These are phyloP conservation scores for Lasiodiplodia sp. DNA, from an alignment of 2,329 filamentous ascomycete genomes.

Conservation along the genomic window DNA sequence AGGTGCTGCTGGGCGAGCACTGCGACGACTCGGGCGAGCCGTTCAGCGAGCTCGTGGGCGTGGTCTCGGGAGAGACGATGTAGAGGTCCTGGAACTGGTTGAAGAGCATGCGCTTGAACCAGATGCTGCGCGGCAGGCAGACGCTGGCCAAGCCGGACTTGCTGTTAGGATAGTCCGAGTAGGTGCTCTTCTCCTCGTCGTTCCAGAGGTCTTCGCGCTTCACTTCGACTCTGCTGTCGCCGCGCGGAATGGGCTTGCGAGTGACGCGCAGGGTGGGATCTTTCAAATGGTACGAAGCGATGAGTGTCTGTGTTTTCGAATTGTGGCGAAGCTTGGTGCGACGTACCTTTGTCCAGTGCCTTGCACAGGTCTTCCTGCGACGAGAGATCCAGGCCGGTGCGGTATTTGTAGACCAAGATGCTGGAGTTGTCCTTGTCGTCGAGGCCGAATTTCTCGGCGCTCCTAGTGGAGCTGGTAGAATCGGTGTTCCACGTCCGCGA, in stretches of 20 bases:
- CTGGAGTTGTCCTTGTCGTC: slow-evolving; percentile 52
- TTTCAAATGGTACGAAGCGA: slow-evolving; percentile 34
- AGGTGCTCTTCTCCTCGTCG: slow-evolving; percentile 42
- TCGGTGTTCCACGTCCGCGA: slow-evolving; percentile 53
- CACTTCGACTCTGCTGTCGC: slow-evolving; percentile 55
- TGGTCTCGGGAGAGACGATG: slow-evolving; percentile 54
- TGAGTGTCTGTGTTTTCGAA: slow-evolving; percentile 5
- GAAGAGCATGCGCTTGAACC: slow-evolving; percentile 55
- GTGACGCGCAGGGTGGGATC: slow-evolving; percentile 56
- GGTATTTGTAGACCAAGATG: slow-evolving; percentile 56
- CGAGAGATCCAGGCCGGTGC: slow-evolving; percentile 51
- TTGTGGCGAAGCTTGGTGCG: slow-evolving; percentile 5
- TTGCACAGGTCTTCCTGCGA: slow-evolving; percentile 55
- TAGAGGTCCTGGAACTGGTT: slow-evolving; percentile 57
- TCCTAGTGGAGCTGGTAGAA: slow-evolving; percentile 50
- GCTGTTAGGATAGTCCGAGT: slow-evolving; percentile 45
- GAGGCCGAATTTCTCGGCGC: slow-evolving; percentile 52
- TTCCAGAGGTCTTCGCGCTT: slow-evolving; percentile 55
- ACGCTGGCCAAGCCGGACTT: slow-evolving; percentile 57
- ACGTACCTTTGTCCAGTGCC: slow-evolving; percentile 46
- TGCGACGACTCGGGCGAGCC: slow-evolving; percentile 48
- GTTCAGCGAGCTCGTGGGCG: slow-evolving; percentile 46
- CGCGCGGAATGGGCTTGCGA: slow-evolving; percentile 55
- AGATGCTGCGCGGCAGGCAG: slow-evolving; percentile 53
- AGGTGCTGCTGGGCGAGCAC: slow-evolving; percentile 40